Evolutionary conservation across 139 green algal genomes (phyloP).

Genomic region (Gonium pectorale): DNA sequence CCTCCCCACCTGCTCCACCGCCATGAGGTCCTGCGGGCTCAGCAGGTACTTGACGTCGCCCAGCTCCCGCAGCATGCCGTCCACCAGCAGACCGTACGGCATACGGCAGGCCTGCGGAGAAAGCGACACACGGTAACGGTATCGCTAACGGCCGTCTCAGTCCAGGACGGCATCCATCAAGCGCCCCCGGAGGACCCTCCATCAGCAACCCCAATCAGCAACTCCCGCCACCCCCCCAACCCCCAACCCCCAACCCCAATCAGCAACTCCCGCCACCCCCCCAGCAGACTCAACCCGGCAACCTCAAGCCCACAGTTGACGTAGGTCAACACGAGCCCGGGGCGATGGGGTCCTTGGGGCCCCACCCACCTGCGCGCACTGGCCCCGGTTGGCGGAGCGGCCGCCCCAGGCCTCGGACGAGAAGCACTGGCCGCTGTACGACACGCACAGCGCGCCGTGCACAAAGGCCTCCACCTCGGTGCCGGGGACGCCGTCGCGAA

Average conservation of each 20-base stretch:
- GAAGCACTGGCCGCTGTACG: slow-evolving; percentile 86
- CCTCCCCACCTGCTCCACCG: slow-evolving; percentile 58
- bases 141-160: no score
- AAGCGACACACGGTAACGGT: no score
- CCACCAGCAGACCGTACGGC: slow-evolving; percentile 68
- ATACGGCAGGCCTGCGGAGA: slow-evolving; percentile 82
- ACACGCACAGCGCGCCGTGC: slow-evolving; percentile 90
- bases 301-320: no score
- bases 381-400: slow-evolving; percentile 85
- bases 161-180: no score
- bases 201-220: no score
- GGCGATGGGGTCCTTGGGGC: no score
- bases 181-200: no score
- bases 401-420: slow-evolving; percentile 86
- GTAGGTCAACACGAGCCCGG: no score
- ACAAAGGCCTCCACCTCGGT: slow-evolving; percentile 89
- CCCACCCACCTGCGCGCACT: slow-evolving; percentile 72
- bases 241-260: no score
- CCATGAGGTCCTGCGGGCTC: slow-evolving; percentile 81
- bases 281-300: no score
- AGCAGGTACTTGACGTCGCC: slow-evolving; percentile 84
- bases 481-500: slow-evolving; percentile 25
- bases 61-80: slow-evolving; percentile 76
- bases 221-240: no score
- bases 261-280: no score